Percentiles rank a stretch among this genome's conserved stretches.
Evolutionary conservation across 306 rosid species (phyloP).

Genomic region (Dalbergia oliveri): DNA sequence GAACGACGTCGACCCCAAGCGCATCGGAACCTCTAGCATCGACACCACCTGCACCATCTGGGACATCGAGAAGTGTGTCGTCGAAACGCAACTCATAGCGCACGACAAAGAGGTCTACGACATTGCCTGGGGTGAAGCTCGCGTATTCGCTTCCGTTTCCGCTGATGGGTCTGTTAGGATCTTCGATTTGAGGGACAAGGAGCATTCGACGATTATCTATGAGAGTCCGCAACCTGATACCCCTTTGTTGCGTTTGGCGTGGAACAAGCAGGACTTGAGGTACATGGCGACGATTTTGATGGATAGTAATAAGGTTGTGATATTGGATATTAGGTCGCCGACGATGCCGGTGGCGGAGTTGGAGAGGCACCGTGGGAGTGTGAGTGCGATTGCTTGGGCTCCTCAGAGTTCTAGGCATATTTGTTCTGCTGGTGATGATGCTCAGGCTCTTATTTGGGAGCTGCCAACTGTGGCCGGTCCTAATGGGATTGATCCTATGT

Average conservation of each 20-base stretch:
- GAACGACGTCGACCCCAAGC: conserved; percentile 86
- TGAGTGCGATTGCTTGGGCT: conserved; percentile 84
- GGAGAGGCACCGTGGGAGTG: conserved; percentile 80
- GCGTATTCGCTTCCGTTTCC: conserved; percentile 93
- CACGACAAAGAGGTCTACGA: conserved; percentile 95
- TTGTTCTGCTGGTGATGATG: conserved; percentile 85
- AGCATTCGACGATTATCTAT: conserved; percentile 92
- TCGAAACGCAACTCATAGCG: conserved; percentile 96
- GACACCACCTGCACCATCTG: conserved; percentile 96
- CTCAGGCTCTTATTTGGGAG: conserved; percentile 94
- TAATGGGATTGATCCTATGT: conserved; percentile 80
- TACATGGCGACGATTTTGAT: conserved; percentile 92
- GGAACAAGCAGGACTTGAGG: conserved; percentile 96
- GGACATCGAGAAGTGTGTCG: conserved; percentile 84
- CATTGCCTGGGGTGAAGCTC: conserved; percentile 96
- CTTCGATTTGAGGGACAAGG: conserved; percentile 88
- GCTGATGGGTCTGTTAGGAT: conserved; percentile 96
- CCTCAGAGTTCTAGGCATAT: conserved; percentile 77
- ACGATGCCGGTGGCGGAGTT: conserved; percentile 90
- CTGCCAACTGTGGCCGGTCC: conserved; percentile 84
- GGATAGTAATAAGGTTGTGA: conserved; percentile 91
- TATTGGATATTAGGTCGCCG: conserved; percentile 89
- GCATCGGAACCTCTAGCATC: conserved; percentile 91
- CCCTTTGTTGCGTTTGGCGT: conserved; percentile 88
- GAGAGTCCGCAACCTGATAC: conserved; percentile 97